Evolutionary conservation across 768 basidiomycete genomes (phyloP).

Genomic region (Leccinum rimulosum): DNA sequence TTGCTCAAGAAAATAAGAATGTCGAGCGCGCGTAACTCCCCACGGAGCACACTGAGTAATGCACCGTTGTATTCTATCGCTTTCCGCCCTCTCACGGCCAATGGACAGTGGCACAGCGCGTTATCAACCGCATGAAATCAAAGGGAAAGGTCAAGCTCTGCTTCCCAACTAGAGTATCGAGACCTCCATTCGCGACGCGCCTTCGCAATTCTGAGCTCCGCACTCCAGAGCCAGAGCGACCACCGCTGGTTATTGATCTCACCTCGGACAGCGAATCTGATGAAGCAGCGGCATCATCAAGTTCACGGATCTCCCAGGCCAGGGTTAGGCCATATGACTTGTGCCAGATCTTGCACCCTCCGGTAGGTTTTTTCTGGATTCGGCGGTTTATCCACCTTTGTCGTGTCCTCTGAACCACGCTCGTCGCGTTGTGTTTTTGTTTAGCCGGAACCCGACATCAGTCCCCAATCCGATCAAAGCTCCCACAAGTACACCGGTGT

Average conservation of each 20-base stretch:
- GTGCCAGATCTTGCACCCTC: neutral
- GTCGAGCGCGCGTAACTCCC: slow-evolving; percentile 16
- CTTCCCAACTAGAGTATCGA: slow-evolving; percentile 17
- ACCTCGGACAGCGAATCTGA: slow-evolving; percentile 13
- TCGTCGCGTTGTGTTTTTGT: slow-evolving; percentile 1
- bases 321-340: neutral
- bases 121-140: slow-evolving; percentile 27
- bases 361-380: slow-evolving; percentile 12
- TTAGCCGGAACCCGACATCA: slow-evolving; percentile 6
- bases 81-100: slow-evolving; percentile 4
- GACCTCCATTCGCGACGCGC: slow-evolving; percentile 16
- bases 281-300: neutral
- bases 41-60: slow-evolving; percentile 24
- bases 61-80: neutral
- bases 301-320: neutral
- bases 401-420: neutral
- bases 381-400: neutral
- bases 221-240: neutral
- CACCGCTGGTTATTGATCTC: slow-evolving; percentile 20
- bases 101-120: slow-evolving; percentile 24
- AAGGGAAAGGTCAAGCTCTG: slow-evolving; percentile 26
- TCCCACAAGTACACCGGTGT: neutral
- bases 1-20: slow-evolving; percentile 21
- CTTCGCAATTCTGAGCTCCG: slow-evolving; percentile 12
- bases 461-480: neutral